Evolutionary conservation across 371 early-diverging fungal species (phyloP), one percentile per base, ranked within the genome.

Genomic region (Saksenaea vasiformis): DNA sequence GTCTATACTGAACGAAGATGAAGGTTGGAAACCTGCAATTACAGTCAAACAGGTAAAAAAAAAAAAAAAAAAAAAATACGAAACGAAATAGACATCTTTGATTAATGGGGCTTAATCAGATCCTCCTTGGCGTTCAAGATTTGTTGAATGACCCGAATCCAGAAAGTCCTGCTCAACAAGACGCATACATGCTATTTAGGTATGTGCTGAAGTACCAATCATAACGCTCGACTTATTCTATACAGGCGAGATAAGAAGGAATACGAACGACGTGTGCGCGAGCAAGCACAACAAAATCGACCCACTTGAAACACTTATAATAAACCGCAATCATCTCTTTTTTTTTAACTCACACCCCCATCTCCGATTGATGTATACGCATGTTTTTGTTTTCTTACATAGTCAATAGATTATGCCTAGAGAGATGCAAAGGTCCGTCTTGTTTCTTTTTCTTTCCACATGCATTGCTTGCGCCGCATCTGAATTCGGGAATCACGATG

Each of bases 21-120:
- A 98, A 66, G 97, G 90, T 59, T 98, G 98, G 98, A 96, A 98
- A 73, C 99, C 99, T 11, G 93, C 97, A 10, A 93, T 99, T 60
- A 99, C 98, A 5, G 85, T 99, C 60, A 96, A 98, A 67, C 98
- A 99, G 83, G 96, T 96, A 78, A 63, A 74, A 28, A 15, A 27
- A 44, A 53, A 31, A 26, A 55, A 7, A 15, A 36, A 38, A 26
- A 54, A 39, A 55, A 55, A 8, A 55, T 26, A 39, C 34, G 22
- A 14, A 22, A 13, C 28, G 19, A 34, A 56, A 27, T 13, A 53
- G 4, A 0, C 10, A 8, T 17, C 9, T 1, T 41, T 41, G n/a
- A n/a, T n/a, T n/a, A n/a, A n/a, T n/a, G n/a, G n/a, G n/a, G n/a
- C n/a, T 28, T 47, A 14, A 13, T 35, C 80, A 92, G 91, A 93